phyloP scores from a whole-genome alignment of 441 rosid species.

The Cnidoscolus chayamansa region DNA sequence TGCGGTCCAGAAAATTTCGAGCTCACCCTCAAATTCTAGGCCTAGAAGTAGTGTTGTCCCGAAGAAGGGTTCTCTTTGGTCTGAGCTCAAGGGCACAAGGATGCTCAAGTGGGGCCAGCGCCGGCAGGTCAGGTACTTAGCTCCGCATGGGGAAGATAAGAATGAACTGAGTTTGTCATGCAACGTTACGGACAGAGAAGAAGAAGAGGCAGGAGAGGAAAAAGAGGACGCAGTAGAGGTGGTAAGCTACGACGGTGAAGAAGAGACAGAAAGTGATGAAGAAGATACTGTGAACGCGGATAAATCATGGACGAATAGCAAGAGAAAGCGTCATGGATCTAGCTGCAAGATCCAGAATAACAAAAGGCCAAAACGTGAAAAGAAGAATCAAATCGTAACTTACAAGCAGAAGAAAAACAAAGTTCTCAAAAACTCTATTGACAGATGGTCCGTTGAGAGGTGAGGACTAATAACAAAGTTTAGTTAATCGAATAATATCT shows the following conservation, averaged over 20 bases:
- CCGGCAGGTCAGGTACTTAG: constrained; percentile 55
- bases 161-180: constrained; percentile 7
- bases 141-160: constrained; percentile 31
- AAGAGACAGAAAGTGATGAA: constrained; percentile 16
- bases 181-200: constrained; percentile 24
- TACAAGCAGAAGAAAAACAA: constrained; percentile 39
- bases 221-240: constrained; percentile 22
- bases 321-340: constrained; percentile 40
- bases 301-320: constrained; percentile 24
- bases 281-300: constrained; percentile 5
- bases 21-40: not conserved
- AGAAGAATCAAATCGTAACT: constrained; percentile 34
- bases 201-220: constrained; percentile 20
- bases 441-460: constrained; percentile 87
- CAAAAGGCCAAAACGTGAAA: constrained; percentile 31
- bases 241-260: constrained; percentile 13
- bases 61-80: constrained; percentile 46
- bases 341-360: not conserved
- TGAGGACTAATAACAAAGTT: constrained; percentile 32
- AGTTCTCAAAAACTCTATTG: constrained; percentile 38
- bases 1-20: not conserved
- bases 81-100: constrained; percentile 45
- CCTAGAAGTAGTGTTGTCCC: constrained; percentile 11
- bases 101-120: constrained; percentile 81
- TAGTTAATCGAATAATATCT: not conserved